A percentile compares a stretch with the other conserved stretches of the same genome.
phyloP scores from a whole-genome alignment of 1,139 yeast genomes.

The Schwanniomyces etchellsii region DNA sequence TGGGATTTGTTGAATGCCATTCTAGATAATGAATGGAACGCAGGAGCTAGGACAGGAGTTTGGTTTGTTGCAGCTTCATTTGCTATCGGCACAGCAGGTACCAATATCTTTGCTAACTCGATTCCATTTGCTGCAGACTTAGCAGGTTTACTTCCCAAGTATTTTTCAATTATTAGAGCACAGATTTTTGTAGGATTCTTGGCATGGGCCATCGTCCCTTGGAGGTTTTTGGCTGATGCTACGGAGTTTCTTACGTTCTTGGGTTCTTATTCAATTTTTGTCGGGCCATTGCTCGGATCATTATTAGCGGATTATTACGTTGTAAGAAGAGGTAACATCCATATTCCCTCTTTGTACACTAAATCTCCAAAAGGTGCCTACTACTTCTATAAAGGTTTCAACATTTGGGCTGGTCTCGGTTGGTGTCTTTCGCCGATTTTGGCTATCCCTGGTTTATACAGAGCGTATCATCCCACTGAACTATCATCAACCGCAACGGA shows the following conservation, averaged over 20 bases:
- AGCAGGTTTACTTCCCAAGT: constrained; percentile 1
- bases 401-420: no score
- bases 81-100: background rate
- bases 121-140: background rate
- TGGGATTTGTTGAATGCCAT: background rate
- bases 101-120: background rate
- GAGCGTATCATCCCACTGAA: no score
- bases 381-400: background rate
- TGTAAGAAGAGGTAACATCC: background rate
- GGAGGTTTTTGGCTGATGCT: background rate
- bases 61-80: background rate
- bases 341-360: background rate
- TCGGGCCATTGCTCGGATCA: background rate
- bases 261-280: background rate
- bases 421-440: no score
- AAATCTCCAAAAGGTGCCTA: background rate
- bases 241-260: background rate
- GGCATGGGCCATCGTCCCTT: background rate
- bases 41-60: constrained; percentile 1
- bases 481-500: no score
- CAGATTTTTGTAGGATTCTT: background rate
- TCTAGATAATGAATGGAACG: background rate
- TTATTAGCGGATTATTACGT: background rate
- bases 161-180: background rate
- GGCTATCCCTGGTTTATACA: no score